phyloP scores from a whole-genome alignment of 2,329 filamentous ascomycete genomes.

The Aspergillaceae sp. region DNA sequence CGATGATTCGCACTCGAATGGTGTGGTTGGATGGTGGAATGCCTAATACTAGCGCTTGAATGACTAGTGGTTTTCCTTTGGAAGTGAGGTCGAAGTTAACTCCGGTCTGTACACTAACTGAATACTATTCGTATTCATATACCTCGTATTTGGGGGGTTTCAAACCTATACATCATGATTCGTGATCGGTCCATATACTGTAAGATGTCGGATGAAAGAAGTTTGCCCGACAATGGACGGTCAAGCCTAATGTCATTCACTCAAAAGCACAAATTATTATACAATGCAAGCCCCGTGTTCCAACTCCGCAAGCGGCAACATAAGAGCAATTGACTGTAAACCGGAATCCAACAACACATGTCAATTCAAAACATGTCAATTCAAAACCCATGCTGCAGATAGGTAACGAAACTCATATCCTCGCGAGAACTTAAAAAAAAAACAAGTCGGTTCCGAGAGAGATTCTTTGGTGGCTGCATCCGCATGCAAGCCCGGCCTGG shows the following conservation, averaged over 20 bases:
- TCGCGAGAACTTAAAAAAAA: neutral
- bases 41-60: neutral
- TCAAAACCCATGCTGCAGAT: constrained; percentile 25
- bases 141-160: too few species aligned
- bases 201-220: too few species aligned
- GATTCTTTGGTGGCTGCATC: neutral
- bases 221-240: too few species aligned
- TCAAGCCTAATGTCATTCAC: neutral
- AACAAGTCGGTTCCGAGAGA: constrained; percentile 2
- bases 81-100: too few species aligned
- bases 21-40: neutral
- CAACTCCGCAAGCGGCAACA: neutral
- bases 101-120: too few species aligned
- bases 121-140: too few species aligned
- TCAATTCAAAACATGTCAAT: constrained; percentile 3
- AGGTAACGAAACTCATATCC: constrained; percentile 11
- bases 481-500: neutral
- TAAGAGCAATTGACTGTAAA: neutral
- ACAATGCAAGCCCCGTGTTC: neutral
- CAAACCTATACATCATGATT: too few species aligned
- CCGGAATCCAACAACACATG: neutral
- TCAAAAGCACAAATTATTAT: constrained; percentile 1
- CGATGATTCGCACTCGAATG: constrained; percentile 7
- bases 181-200: too few species aligned
- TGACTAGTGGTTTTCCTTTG: too few species aligned